Percentiles rank a stretch among this genome's conserved stretches.
Conservation (phyloP, 2,329 filamentous ascomycete species). For the Madurella mycetomatis region DNA sequence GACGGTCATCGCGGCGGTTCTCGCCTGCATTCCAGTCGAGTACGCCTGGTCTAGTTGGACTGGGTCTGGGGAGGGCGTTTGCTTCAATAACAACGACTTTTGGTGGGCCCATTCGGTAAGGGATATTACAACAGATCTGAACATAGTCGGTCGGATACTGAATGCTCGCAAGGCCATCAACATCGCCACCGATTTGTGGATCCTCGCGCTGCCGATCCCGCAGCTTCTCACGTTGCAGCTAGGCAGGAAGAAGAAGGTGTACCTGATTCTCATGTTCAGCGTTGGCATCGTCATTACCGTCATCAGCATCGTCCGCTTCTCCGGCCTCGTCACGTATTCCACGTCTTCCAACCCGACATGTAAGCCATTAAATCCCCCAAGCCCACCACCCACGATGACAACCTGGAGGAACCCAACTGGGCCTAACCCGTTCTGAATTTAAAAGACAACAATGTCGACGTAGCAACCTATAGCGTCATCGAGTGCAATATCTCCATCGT, state of each 20-base stretch:
- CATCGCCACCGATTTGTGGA: background rate
- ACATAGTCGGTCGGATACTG: background rate
- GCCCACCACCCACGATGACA: background rate
- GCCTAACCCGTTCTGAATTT: no score
- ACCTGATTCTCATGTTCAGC: constrained; percentile 2
- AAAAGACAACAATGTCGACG: constrained; percentile 4
- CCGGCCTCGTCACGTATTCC: background rate
- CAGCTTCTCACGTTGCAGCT: constrained; percentile 1
- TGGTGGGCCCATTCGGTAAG: constrained; percentile 3
- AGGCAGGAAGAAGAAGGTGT: background rate
- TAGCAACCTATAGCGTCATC: background rate
- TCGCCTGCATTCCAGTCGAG: background rate
- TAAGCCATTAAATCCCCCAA: background rate
- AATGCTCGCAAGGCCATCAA: background rate
- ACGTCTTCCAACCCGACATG: background rate
- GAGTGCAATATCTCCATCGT: constrained; percentile 1
- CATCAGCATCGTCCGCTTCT: constrained; percentile 3
- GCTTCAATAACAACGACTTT: background rate
- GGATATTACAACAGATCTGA: no score
- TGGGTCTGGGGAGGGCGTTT: background rate
- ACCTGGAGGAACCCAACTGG: no score
- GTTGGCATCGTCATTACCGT: constrained; percentile 2
- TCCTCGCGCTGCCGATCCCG: constrained; percentile 1
- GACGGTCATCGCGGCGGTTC: background rate
- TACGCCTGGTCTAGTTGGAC: background rate